phyloP scores from a whole-genome alignment of 257 asterid species.

The Sherardia arvensis region DNA sequence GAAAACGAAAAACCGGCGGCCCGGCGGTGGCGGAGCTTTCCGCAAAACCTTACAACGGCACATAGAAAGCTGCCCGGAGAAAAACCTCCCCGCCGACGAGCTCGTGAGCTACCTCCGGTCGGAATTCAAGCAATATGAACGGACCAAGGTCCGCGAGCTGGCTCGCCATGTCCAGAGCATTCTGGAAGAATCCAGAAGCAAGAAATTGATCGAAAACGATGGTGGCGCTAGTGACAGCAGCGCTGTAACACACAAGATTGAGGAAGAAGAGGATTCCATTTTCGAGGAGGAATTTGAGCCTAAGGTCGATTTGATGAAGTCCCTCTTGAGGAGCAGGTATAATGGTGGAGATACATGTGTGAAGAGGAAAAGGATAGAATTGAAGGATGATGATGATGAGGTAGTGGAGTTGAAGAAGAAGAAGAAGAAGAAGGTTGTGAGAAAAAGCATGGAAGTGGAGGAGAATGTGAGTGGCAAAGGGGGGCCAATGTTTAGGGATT shows the following conservation, averaged over 20 bases:
- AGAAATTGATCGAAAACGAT: not conserved
- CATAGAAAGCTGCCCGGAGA: conserved; percentile 27
- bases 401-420: conserved; percentile 18
- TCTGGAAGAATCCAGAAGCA: conserved; percentile 3
- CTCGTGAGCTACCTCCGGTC: conserved; percentile 60
- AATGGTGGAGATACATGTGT: conserved; percentile 3
- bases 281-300: conserved; percentile 52
- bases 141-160: conserved; percentile 41
- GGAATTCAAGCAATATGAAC: conserved; percentile 36
- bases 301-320: conserved; percentile 57
- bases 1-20: conserved; percentile 6
- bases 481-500: conserved; percentile 66
- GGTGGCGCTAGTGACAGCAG: no score
- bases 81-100: conserved; percentile 34
- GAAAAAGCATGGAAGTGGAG: conserved; percentile 8
- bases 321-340: conserved; percentile 47
- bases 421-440: not conserved
- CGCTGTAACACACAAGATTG: no score
- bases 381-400: conserved; percentile 31
- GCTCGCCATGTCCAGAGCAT: conserved; percentile 32
- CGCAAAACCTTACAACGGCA: conserved; percentile 26
- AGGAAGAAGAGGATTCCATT: conserved; percentile 46
- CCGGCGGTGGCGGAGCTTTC: conserved; percentile 17
- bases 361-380: conserved; percentile 13
- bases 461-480: conserved; percentile 1